Conservation (phyloP, 23 red algal species). For the Gracilariopsis chorda region DNA sequence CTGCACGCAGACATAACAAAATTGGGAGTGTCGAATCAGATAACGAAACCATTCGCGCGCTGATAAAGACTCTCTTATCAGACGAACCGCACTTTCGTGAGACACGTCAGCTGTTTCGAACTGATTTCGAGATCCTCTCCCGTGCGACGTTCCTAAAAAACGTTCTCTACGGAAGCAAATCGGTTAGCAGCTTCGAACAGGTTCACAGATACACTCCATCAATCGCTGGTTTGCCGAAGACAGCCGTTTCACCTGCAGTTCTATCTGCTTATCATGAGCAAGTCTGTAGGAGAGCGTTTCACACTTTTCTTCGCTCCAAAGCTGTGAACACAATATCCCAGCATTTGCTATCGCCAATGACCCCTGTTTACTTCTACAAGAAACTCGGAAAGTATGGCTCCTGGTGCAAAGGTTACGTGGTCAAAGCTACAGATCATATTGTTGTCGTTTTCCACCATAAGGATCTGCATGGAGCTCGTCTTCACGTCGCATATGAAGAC, state of each 20-base stretch:
- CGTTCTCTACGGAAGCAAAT: background rate
- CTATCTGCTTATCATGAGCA: background rate
- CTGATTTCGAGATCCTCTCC: background rate
- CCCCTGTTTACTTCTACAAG: background rate
- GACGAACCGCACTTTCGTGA: background rate
- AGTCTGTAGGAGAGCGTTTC: background rate
- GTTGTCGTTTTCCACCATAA: no score
- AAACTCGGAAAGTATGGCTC: background rate
- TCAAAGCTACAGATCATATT: no score
- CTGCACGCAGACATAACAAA: background rate
- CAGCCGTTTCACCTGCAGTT: background rate
- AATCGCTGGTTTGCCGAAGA: background rate
- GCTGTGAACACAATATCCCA: background rate
- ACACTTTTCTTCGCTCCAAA: background rate
- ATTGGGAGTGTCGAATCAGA: background rate
- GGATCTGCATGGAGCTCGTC: no score
- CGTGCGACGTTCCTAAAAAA: background rate
- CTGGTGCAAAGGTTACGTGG: background rate
- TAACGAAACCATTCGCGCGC: background rate
- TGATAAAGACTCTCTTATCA: background rate
- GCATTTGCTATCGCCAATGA: background rate
- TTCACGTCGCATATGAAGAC: no score
- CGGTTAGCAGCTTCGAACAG: constrained; percentile 1
- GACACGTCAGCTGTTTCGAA: background rate
- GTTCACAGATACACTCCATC: background rate